Evolutionary conservation across 495 filamentous ascomycete species (phyloP), one percentile per base, ranked within the genome.

Genomic region (Penicillium subrubescens): DNA sequence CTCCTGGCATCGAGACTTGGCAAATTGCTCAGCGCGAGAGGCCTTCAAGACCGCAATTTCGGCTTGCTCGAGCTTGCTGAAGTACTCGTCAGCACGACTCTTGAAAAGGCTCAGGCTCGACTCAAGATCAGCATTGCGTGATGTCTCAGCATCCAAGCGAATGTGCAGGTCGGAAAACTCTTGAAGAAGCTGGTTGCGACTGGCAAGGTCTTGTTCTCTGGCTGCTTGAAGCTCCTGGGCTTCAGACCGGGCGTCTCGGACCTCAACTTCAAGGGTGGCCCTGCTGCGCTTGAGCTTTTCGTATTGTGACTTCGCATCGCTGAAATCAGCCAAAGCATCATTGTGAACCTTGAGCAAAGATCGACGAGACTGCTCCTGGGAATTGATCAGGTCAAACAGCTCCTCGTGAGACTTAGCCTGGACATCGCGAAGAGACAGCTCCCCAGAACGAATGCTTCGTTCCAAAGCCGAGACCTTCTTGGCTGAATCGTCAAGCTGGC

Each of bases 131-230:
- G 88, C 88, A 39, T 91, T 84, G 77, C 91, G 93, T 2, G 93
- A 96, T 3, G 87, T 84, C 79, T 99, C 95, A 12, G 89, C 88
- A 70, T 99, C 95, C 50, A 98, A 84, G 50, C 93, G 86, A 67
- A 98, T 97, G 70, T 97, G 96, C 21, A 99, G 80, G 71, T 98
- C 96, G 1, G 94, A 88, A 73, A 93, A 96, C 72, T 98, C 95
- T 71, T 96, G 88, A 34, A 98, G 83, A 25, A 99, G 83, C 71
- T 98, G 95, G 68, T 84, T 89, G 66, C 94, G 88, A 77, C 90
- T 93, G 10, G 89, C 82, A 3, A 89, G 81, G 71, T 97, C 94
- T 68, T 97, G 92, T 48, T 97, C 95, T 62, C 91, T 83, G 35
- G 89, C 88, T 7, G 84, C 72, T 27, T 86, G 80, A 67, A 96